Conservation (phyloP, 768 basidiomycete species). For the Tephrocybe sp. region DNA sequence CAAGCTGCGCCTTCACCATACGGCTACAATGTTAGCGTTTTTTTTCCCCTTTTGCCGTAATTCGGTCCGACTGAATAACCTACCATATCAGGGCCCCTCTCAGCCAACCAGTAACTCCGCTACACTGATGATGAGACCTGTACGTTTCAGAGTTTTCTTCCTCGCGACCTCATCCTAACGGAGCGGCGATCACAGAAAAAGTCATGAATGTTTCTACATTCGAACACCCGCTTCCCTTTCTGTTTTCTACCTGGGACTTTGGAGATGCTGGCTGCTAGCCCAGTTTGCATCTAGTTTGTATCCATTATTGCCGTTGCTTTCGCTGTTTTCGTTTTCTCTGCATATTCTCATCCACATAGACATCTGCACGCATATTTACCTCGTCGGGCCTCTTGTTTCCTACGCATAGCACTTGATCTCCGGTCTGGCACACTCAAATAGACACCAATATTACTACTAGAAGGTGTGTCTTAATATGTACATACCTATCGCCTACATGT, state of each 20-base stretch:
- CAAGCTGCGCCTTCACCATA: constrained; percentile 29
- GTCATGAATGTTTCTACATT: constrained; percentile 20
- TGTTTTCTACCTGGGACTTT: constrained; percentile 18
- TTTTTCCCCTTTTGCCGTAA: neutral
- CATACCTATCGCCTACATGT: constrained; percentile 13
- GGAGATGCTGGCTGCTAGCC: constrained; percentile 15
- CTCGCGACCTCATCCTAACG: neutral
- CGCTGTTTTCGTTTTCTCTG: constrained; percentile 20
- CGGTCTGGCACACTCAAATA: constrained; percentile 19
- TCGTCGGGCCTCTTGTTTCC: constrained; percentile 12
- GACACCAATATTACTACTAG: constrained; percentile 22
- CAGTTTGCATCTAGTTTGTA: constrained; percentile 7
- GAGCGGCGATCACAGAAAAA: constrained; percentile 18
- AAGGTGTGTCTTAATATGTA: constrained; percentile 16
- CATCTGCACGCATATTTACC: constrained; percentile 14
- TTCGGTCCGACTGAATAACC: constrained; percentile 11
- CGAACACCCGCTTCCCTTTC: constrained; percentile 7
- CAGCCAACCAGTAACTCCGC: constrained; percentile 38
- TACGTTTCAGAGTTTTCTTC: constrained; percentile 25
- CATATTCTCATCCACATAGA: constrained; percentile 23
- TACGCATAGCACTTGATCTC: constrained; percentile 9
- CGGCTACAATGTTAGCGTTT: constrained; percentile 35
- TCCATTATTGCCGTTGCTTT: constrained; percentile 12
- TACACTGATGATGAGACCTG: constrained; percentile 58
- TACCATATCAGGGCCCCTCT: constrained; percentile 28